Percentiles rank a stretch among this genome's conserved stretches.
These are phyloP conservation scores for Eustoma russellianum DNA, from an alignment of 257 asterid species.

Conservation along the genomic window DNA sequence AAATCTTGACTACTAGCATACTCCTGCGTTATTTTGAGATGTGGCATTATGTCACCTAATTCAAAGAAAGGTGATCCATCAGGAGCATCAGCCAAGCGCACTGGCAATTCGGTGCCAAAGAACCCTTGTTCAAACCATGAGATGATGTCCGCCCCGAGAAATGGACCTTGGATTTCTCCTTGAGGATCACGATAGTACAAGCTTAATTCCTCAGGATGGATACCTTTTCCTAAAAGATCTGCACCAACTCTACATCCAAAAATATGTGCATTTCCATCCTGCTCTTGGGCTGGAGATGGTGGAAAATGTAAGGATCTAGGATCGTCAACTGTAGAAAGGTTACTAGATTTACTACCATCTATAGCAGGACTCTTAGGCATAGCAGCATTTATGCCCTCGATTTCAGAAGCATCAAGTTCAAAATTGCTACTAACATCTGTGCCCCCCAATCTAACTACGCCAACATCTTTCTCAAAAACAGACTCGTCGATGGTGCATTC, in stretches of 20 bases:
- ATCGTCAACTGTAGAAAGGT: constrained; percentile 36
- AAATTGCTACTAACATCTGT: constrained; percentile 20
- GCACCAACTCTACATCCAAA: constrained; percentile 28
- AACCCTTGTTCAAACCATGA: constrained; percentile 98
- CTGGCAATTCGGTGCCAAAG: constrained; percentile 88
- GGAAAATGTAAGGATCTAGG: constrained; percentile 23
- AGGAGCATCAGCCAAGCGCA: constrained; percentile 85
- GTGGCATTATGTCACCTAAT: constrained; percentile 92
- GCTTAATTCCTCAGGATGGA: constrained; percentile 77
- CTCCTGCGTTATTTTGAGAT: constrained; percentile 43
- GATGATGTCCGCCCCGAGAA: constrained; percentile 88
- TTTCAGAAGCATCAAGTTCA: constrained; percentile 31
- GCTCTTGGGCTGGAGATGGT: constrained; percentile 38
- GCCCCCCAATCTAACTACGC: constrained; percentile 4
- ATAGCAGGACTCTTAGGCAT: constrained; percentile 22
- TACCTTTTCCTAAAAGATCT: constrained; percentile 39
- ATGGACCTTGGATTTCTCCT: constrained; percentile 97
- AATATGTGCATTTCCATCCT: constrained; percentile 38
- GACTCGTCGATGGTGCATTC: constrained; percentile 26
- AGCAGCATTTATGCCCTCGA: constrained; percentile 26
- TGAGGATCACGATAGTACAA: constrained; percentile 90
- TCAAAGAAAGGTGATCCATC: constrained; percentile 60
- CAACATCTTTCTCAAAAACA: constrained; percentile 13
- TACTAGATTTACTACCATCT: constrained; percentile 21
- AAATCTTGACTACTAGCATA: constrained; percentile 28